These are phyloP conservation scores for Fusarium oxysporum DNA, from an alignment of 2,329 filamentous ascomycete genomes.

Conservation along the genomic window DNA sequence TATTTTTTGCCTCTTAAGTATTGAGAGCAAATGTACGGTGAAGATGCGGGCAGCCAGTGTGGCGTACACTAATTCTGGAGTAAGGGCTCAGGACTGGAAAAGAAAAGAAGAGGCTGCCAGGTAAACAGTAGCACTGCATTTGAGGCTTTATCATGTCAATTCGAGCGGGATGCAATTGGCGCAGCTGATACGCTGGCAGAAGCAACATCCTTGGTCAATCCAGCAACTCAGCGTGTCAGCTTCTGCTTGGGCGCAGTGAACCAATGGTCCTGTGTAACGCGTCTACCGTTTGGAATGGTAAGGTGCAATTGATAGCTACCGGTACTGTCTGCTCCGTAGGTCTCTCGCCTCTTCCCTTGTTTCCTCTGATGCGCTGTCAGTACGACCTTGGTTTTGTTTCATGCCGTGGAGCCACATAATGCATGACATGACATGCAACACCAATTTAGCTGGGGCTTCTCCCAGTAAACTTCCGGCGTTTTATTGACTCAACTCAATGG, in stretches of 20 bases:
- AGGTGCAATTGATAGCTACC: conserved; percentile 5
- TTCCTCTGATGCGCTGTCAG: conserved; percentile 44
- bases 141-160: conserved; percentile 11
- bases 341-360: not conserved
- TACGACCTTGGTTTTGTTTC: conserved; percentile 34
- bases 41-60: conserved; percentile 8
- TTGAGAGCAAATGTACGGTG: conserved; percentile 17
- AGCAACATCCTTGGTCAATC: conserved; percentile 1
- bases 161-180: conserved; percentile 27
- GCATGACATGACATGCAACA: conserved; percentile 37
- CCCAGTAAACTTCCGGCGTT: conserved; percentile 11
- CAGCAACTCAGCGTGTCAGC: conserved; percentile 27
- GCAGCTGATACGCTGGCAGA: conserved; percentile 21
- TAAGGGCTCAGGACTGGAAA: not conserved
- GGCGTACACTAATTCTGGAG: not conserved
- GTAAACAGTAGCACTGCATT: conserved; percentile 17
- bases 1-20: not conserved
- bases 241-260: conserved; percentile 22
- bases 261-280: conserved; percentile 7
- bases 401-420: conserved; percentile 44
- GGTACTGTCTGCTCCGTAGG: not conserved
- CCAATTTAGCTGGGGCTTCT: conserved; percentile 35
- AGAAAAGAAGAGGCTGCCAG: conserved; percentile 4
- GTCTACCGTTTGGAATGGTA: conserved; percentile 2
- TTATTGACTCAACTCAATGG: conserved; percentile 3